phyloP scores from a whole-genome alignment of 176 grass and related monocot genomes.

The Rhynchospora breviuscula region DNA sequence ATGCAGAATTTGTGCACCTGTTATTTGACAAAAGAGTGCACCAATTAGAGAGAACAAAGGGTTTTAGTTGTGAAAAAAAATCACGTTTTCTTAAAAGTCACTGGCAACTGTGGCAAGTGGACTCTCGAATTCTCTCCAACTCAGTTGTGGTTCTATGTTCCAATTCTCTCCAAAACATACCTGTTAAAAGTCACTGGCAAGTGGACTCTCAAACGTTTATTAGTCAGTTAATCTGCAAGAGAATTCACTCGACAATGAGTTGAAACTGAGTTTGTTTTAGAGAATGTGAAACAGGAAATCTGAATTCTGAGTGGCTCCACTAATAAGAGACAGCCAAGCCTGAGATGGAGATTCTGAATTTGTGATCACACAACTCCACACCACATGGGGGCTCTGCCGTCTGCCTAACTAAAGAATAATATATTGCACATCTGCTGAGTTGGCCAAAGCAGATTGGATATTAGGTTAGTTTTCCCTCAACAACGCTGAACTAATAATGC shows the following conservation, averaged over 20 bases:
- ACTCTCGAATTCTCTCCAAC: too few species aligned
- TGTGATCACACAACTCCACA: conserved; percentile 13
- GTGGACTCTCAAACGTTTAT: neutral
- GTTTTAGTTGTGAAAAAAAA: neutral
- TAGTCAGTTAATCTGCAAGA: neutral
- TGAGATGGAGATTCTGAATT: conserved; percentile 10
- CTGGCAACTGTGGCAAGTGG: too few species aligned
- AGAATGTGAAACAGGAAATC: neutral
- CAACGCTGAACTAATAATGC: conserved; percentile 2
- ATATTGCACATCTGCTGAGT: conserved; percentile 2
- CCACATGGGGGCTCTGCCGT: conserved; percentile 3
- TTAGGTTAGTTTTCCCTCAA: neutral
- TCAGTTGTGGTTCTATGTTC: neutral
- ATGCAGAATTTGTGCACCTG: neutral
- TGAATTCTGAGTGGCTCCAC: neutral
- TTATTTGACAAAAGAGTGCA: neutral
- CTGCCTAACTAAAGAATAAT: neutral
- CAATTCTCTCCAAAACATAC: neutral
- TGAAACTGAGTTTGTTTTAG: neutral
- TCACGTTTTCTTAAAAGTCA: too few species aligned
- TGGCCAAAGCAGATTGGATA: neutral
- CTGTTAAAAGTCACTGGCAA: neutral
- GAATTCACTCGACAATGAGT: neutral
- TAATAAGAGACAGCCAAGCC: neutral
- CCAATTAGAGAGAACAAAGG: neutral